Evolutionary conservation across 2,329 filamentous ascomycete genomes (phyloP).

Genomic region (Claviceps quebecensis): DNA sequence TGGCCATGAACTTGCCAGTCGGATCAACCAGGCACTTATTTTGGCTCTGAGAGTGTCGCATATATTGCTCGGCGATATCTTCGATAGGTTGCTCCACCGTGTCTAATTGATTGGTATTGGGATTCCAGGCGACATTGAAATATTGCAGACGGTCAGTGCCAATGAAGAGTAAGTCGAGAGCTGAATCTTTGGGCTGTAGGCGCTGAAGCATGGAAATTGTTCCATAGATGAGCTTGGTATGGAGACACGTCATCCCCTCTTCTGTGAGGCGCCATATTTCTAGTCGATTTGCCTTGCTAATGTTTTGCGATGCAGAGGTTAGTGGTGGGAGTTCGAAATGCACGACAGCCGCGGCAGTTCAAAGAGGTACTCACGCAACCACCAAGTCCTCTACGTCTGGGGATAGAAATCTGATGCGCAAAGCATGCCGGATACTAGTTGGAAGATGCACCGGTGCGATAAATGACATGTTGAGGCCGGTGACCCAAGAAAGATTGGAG

Average conservation of each 20-base stretch:
- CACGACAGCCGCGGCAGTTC: not conserved
- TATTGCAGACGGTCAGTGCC: conserved; percentile 84
- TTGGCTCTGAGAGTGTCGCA: conserved; percentile 68
- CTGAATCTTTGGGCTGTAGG: conserved; percentile 58
- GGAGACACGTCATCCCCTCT: conserved; percentile 50
- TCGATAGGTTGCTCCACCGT: conserved; percentile 37
- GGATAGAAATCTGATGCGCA: conserved; percentile 64
- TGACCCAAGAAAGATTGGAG: conserved; percentile 1
- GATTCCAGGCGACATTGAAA: conserved; percentile 79
- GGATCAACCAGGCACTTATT: conserved; percentile 78
- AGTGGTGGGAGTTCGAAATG: not conserved
- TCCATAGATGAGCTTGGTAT: conserved; percentile 65
- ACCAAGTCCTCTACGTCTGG: conserved; percentile 69
- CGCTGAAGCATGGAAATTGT: conserved; percentile 75
- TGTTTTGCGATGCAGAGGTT: conserved; percentile 4
- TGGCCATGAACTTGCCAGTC: conserved; percentile 45
- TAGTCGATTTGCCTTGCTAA: conserved; percentile 68
- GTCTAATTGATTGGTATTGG: conserved; percentile 34
- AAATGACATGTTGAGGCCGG: conserved; percentile 59
- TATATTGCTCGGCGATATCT: conserved; percentile 42
- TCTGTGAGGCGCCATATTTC: conserved; percentile 64
- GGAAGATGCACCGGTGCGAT: conserved; percentile 85
- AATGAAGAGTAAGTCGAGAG: conserved; percentile 77
- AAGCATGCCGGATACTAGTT: conserved; percentile 79
- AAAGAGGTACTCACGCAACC: conserved; percentile 53